Evolutionary conservation across 768 basidiomycete species (phyloP), one percentile per base, ranked within the genome.

Genomic region (Coprinopsis sp.): DNA sequence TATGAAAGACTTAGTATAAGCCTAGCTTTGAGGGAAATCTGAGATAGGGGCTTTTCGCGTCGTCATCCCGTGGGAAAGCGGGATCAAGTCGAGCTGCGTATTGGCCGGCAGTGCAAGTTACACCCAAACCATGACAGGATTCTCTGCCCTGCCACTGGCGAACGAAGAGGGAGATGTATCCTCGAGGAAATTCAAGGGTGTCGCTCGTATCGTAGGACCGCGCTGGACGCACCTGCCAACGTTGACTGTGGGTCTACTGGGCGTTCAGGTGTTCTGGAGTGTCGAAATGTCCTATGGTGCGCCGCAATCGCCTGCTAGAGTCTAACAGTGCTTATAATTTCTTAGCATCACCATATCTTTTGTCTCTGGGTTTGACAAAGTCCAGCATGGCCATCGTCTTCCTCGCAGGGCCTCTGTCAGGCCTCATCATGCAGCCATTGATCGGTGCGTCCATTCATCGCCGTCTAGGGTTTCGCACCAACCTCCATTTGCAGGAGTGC

Each of bases 241-340:
- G 2, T 64, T 95, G 30, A 94, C 91, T 0, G 57, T 92, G 6
- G 87, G 89, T 1, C 66, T 94, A 42, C 64, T 91, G 2, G 93
- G 93, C 5, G 82, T 94, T 1, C 88, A 91, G 61, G 80, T 91
- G 50, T 79, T 95, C 37, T 96, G 94, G 94, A 87, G 86, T 1
- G 84, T 95, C 11, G 93, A 96, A 59, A 93, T 96, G 90, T 85
- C 89, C 0, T 93, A 95, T 51, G 91, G 88, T 72, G 27, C 29
- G 68, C 56, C 16, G 11, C 28, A 56, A 40, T 10, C 39, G 16
- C 3, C 23, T 10, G n/a, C 10, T 8, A 13, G 12, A n/a, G 33
- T 29, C 16, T 44, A 6, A 47, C 23, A 19, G 24, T 24, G 39
- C 25, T 18, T 10, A 25, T 52, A 19, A 14, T 39, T 4, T 21